These are phyloP conservation scores for Eutrema yunnanense DNA, from an alignment of 345 rosid genomes.

Conservation along the genomic window DNA sequence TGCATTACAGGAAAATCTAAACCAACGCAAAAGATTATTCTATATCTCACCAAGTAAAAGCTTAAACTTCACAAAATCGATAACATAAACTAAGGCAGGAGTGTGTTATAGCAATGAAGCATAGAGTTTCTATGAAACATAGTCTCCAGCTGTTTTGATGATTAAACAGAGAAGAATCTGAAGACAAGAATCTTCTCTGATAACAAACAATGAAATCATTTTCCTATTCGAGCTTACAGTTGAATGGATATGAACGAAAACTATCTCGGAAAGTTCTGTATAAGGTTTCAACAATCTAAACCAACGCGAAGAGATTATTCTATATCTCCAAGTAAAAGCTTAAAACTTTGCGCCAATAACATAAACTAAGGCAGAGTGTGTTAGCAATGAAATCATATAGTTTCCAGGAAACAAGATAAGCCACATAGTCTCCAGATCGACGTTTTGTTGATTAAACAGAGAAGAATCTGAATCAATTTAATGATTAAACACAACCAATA, in stretches of 20 bases:
- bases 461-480: background rate
- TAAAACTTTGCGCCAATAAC: background rate
- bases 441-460: background rate
- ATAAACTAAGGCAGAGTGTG: background rate
- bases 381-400: background rate
- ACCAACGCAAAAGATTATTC: background rate
- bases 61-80: background rate
- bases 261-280: too few relatives aligned
- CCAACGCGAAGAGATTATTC: too few relatives aligned
- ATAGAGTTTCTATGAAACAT: background rate
- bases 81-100: background rate
- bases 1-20: background rate
- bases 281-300: too few relatives aligned
- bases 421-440: background rate
- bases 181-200: too few relatives aligned
- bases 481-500: background rate
- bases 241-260: too few relatives aligned
- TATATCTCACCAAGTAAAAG: background rate
- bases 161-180: too few relatives aligned
- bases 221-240: too few relatives aligned
- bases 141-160: too few relatives aligned
- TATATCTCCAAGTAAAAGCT: too few relatives aligned
- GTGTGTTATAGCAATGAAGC: background rate
- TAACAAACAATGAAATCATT: too few relatives aligned
- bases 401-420: too few relatives aligned